Evolutionary conservation across 2,329 filamentous ascomycete species (phyloP).

Genomic region (Apiospora kogelbergensis): DNA sequence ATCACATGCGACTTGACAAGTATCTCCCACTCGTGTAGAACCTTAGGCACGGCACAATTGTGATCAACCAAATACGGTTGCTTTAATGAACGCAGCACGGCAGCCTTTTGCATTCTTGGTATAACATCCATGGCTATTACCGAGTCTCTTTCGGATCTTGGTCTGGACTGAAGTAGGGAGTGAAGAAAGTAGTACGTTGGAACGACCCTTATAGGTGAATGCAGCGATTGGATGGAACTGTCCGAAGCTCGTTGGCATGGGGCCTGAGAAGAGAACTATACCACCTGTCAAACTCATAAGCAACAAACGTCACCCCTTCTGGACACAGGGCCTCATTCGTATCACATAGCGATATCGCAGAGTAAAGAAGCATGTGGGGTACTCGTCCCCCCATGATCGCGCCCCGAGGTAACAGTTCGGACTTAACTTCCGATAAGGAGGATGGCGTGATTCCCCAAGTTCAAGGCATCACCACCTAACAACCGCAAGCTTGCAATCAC

Average conservation of each 20-base stretch:
- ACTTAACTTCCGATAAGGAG: neutral
- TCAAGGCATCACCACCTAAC: conserved; percentile 7
- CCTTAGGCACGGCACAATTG: neutral
- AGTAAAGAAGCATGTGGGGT: neutral
- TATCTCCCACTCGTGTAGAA: neutral
- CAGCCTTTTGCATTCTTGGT: neutral
- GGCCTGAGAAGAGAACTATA: neutral
- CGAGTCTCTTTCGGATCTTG: no score
- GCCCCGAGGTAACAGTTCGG: neutral
- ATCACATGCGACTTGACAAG: conserved; percentile 59
- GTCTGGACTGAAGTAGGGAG: neutral
- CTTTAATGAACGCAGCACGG: neutral
- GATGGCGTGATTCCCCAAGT: conserved; percentile 1
- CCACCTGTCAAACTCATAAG: neutral
- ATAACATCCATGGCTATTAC: neutral
- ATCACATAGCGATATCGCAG: neutral
- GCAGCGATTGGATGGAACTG: neutral
- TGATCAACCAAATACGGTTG: neutral
- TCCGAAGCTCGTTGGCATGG: neutral
- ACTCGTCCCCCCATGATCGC: neutral
- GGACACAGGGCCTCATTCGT: no score
- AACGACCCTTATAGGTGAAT: neutral
- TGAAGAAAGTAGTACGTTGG: neutral
- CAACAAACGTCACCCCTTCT: neutral
- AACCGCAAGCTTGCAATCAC: neutral